Conservation (phyloP, 305 asterid species). For the Caryopteris hybrid region DNA sequence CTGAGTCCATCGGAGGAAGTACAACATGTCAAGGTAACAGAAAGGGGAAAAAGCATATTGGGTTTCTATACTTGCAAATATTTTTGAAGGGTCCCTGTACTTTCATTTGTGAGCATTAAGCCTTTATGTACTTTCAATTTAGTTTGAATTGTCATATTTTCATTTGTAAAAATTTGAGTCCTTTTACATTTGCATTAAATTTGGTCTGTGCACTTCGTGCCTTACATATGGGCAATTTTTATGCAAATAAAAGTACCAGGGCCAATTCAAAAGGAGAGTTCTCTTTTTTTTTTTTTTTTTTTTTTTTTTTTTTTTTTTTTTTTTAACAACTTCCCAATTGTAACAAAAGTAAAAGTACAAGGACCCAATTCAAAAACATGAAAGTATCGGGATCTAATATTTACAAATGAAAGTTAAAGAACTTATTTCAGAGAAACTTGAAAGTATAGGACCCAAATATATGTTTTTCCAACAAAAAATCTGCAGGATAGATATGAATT, state of each 20-base stretch:
- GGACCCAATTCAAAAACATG: background rate
- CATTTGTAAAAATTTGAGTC: background rate
- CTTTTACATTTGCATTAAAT: background rate
- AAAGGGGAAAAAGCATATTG: background rate
- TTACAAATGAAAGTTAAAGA: background rate
- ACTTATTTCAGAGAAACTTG: background rate
- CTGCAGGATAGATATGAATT: background rate
- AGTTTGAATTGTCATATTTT: too few species aligned
- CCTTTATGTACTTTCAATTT: too few species aligned
- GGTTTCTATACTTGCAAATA: too few species aligned
- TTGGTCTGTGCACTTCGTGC: background rate
- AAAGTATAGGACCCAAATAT: background rate
- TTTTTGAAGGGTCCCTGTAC: background rate
- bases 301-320: too few species aligned
- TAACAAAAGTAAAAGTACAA: background rate
- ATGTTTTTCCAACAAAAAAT: background rate
- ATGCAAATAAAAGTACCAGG: background rate
- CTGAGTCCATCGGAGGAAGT: slow-evolving; percentile 25
- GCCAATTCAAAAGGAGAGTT: background rate
- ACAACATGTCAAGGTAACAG: background rate
- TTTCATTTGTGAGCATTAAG: background rate
- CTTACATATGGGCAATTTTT: background rate
- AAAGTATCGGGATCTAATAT: background rate
- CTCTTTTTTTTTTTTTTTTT: too few species aligned
- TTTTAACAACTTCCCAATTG: too few species aligned